Percentiles rank a stretch among this genome's conserved stretches.
Evolutionary conservation across 768 basidiomycete genomes (phyloP).

Genomic region (Phanerochaete sordida): DNA sequence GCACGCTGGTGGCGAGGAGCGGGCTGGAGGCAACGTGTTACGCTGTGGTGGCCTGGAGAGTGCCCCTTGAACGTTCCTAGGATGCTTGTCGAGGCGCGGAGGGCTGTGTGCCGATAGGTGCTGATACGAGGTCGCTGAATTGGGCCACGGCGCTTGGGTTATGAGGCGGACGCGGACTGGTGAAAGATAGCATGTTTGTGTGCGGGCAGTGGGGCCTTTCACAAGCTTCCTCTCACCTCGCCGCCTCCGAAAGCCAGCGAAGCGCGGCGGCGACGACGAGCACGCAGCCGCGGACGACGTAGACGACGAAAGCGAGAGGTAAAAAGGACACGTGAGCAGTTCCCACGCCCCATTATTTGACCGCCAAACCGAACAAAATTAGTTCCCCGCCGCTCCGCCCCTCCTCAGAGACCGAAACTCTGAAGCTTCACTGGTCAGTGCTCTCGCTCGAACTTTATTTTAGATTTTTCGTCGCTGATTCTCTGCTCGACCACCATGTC

Average conservation of each 20-base stretch:
- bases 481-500: conserved; percentile 25
- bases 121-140: conserved; percentile 11
- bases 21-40: not conserved
- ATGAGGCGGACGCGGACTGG: not conserved
- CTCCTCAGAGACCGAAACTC: conserved; percentile 40
- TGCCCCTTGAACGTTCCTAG: conserved; percentile 8
- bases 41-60: not conserved
- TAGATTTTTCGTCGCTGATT: conserved; percentile 27
- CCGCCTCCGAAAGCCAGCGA: not conserved
- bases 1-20: too few relatives aligned
- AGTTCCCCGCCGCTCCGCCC: conserved; percentile 19
- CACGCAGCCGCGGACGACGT: not conserved
- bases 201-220: not conserved
- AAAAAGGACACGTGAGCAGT: conserved; percentile 5
- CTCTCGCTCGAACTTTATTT: conserved; percentile 61
- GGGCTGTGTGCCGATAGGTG: conserved; percentile 10
- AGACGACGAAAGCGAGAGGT: not conserved
- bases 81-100: not conserved
- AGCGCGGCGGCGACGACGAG: not conserved
- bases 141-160: conserved; percentile 1
- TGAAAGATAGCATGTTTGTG: conserved; percentile 8
- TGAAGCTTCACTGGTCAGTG: conserved; percentile 70
- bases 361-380: conserved; percentile 11
- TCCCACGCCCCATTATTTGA: conserved; percentile 11
- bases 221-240: conserved; percentile 1